A percentile compares a stretch with the other conserved stretches of the same genome.
These are phyloP conservation scores for Aspergillus neotritici DNA, from an alignment of 2,329 filamentous ascomycete species.

Conservation along the genomic window DNA sequence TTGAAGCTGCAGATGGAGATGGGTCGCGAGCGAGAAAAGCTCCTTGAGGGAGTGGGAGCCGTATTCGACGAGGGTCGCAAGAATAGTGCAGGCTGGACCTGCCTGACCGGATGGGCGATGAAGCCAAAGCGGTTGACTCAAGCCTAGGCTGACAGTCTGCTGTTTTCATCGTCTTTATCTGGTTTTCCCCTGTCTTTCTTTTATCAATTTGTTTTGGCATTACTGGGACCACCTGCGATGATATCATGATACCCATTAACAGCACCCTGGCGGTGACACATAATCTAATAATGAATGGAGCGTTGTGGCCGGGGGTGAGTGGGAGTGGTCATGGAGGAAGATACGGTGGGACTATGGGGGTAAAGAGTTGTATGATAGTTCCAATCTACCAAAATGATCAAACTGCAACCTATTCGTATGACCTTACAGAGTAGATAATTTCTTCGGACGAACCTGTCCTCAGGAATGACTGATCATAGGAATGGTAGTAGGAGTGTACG, in stretches of 20 bases:
- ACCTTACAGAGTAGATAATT: too few relatives aligned
- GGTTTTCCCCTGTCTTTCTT: slow-evolving; percentile 3
- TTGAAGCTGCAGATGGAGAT: slow-evolving; percentile 82
- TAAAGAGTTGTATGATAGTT: too few relatives aligned
- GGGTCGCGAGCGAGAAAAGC: slow-evolving; percentile 54
- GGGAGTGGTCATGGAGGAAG: not conserved
- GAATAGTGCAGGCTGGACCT: slow-evolving; percentile 54
- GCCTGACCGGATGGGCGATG: slow-evolving; percentile 55
- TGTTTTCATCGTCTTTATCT: slow-evolving; percentile 4
- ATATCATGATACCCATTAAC: slow-evolving; percentile 8
- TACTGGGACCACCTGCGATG: slow-evolving; percentile 1
- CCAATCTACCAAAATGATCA: too few relatives aligned
- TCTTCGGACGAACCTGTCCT: too few relatives aligned
- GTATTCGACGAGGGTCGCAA: slow-evolving; percentile 58
- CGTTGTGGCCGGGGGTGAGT: not conserved
- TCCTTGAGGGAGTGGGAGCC: slow-evolving; percentile 52
- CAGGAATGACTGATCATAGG: too few relatives aligned
- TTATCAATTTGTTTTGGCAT: slow-evolving; percentile 1
- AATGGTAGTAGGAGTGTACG: too few relatives aligned
- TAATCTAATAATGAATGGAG: slow-evolving; percentile 15
- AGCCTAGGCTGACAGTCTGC: not conserved
- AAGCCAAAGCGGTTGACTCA: slow-evolving; percentile 38
- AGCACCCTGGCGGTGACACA: slow-evolving; percentile 11
- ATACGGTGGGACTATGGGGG: not conserved
- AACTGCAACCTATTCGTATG: too few relatives aligned